Evolutionary conservation across 2,329 filamentous ascomycete genomes (phyloP), one percentile per base, ranked within the genome.

Genomic region (Diaporthe australafricana): DNA sequence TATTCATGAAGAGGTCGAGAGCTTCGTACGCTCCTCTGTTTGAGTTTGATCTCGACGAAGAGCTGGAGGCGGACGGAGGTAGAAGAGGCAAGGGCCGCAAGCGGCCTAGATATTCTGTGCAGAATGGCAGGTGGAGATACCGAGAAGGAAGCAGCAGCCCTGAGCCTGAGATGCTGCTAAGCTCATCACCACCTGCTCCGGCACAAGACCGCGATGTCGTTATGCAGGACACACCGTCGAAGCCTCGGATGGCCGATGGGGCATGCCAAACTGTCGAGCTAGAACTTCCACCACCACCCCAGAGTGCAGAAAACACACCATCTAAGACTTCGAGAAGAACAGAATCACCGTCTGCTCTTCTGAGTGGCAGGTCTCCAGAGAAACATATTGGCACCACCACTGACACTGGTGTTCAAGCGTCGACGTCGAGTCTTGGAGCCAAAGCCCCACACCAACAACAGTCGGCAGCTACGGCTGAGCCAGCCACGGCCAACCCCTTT

Each of bases 71-170:
- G 32, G 90, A 93, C 79, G 89, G 88, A 1, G 87, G 86, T 52
- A 83, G 88, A 30, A 87, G 83, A 45, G 89, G 88, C 6, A 89
- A 86, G 77, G 90, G 89, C 35, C 91, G 89, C 73, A 97, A 95
- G 81, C 88, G 89, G 69, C 90, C 92, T 9, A 90, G 91, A 55
- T 93, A 93, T 80, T 89, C 91, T 72, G 85, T 91, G 73, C 85
- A 89, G 66, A 91, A 90, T 77, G 88, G 86, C 38, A 85, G 89
- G 35, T 98, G 96, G 96, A 91, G 88, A 74, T 93, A 95, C 77
- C 86, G 87, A 27, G 93, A 92, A 77, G 88, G 90, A 70, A 92
- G 93, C 1, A 91, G 90, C 9, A 95, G 91, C 67, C 93, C 94
- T 3, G 88, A 92, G 77, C 87, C 85, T 42, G 82, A 87, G 74